Base-by-base conservation (phyloP, 1,139 yeast genomes). In the Candida pseudoviswanathii region DNA sequence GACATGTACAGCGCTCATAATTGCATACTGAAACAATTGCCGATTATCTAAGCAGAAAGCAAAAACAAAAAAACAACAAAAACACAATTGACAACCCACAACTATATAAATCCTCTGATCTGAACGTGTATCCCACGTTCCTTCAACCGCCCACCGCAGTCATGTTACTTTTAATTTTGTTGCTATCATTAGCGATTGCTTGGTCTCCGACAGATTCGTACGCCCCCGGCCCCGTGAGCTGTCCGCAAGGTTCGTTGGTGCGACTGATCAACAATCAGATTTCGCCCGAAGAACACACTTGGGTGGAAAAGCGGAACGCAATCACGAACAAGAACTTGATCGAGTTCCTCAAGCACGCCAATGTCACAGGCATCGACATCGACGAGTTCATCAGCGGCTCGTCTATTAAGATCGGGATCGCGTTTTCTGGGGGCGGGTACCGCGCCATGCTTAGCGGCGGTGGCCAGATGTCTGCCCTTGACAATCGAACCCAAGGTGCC, bases 361-460 rank as follows among this genome's bases (percentile, higher is more conserved):
- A 71, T 41, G 59, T 75, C 33, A 47, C 65, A 3, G 66, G 67
- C 46, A 71, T 75, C 44, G 66, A 74, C 49, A 71, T 73, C 5
- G 57, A 60, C 11, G 50, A 54, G 6, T 73, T 71, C 52, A 62
- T 73, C 29, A 53, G 62, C 25, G 56, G 61, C 26, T 53, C 63
- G 44, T 51, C 68, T 5, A 50, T 58, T 2, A 40, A 52, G 7
- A 68, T 75, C 38, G 79, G 77, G 0, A 57, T 75, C 46, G 75
- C 79, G 0, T 73, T 73, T 51, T 68, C 75, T 51, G 80, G 80
- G 1, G 79, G 80, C 31, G 78, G 79, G 0, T 75, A 72, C 54
- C 62, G 80, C 46, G 77, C 80, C 41, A 73, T 75, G 78, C 60
- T 75, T 39, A 54, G 59, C 27, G 80, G 78, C 3, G 79, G 78